phyloP scores from a whole-genome alignment of 257 asterid species.

The Echites panduratus region DNA sequence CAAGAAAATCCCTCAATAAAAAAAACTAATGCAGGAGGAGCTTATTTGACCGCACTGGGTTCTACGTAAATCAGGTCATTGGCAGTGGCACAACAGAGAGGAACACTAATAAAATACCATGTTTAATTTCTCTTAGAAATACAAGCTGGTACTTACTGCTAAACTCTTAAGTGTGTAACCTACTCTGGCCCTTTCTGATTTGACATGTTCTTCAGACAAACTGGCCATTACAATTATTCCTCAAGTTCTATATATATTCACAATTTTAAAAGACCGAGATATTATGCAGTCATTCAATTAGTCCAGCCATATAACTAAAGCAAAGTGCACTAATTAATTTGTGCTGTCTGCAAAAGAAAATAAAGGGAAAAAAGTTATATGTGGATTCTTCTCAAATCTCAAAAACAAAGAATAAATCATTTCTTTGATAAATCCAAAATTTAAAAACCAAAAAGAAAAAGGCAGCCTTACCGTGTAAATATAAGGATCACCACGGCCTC shows the following conservation, averaged over 20 bases:
- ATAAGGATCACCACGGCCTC: slow-evolving; percentile 84
- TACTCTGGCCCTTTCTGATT: neutral
- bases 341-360: slow-evolving; percentile 22
- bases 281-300: slow-evolving; percentile 1
- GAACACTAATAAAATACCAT: neutral
- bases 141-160: neutral
- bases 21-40: no score
- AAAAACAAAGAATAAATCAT: neutral
- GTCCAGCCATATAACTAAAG: neutral
- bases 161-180: neutral
- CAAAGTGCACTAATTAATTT: slow-evolving; percentile 6
- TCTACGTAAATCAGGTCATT: neutral
- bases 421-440: neutral
- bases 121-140: neutral
- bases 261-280: neutral
- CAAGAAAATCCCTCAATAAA: no score
- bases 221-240: neutral
- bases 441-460: neutral
- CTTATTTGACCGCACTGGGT: neutral
- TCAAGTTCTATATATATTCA: neutral
- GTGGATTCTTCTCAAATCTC: neutral
- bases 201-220: neutral
- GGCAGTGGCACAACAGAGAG: neutral
- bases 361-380: neutral
- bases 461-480: slow-evolving; percentile 55